phyloP scores from a whole-genome alignment of 495 filamentous ascomycete genomes.

The Penicillium riverlandense region DNA sequence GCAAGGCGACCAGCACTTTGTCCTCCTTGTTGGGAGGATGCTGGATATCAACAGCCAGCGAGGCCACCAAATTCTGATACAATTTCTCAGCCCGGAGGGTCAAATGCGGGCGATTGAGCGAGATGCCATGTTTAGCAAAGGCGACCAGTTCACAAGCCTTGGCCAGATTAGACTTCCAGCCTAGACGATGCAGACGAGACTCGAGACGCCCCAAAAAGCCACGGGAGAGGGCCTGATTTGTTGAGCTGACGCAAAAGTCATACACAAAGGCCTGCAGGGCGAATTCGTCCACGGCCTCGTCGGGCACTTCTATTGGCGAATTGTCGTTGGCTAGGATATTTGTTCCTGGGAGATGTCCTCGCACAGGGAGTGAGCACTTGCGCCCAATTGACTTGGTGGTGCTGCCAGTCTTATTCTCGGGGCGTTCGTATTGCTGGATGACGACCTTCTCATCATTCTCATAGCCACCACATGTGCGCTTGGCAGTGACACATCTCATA shows the following conservation, averaged over 20 bases:
- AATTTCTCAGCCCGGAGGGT: conserved; percentile 10
- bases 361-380: conserved; percentile 20
- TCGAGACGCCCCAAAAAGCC: conserved; percentile 23
- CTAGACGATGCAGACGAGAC: conserved; percentile 7
- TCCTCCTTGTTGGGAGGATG: neutral
- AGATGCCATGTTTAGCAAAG: conserved; percentile 19
- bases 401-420: neutral
- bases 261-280: conserved; percentile 25
- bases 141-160: conserved; percentile 21
- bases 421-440: conserved; percentile 16
- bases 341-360: conserved; percentile 9
- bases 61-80: conserved; percentile 19
- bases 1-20: neutral
- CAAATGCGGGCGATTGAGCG: conserved; percentile 14
- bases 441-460: conserved; percentile 9
- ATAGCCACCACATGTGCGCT: conserved; percentile 24
- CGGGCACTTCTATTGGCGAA: conserved; percentile 12
- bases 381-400: conserved; percentile 13
- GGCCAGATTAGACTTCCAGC: conserved; percentile 14
- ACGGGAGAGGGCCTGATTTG: conserved; percentile 12
- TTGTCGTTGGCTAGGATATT: conserved; percentile 12
- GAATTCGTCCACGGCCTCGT: conserved; percentile 8
- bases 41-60: conserved; percentile 13
- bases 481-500: conserved; percentile 19
- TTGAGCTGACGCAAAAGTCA: conserved; percentile 18